These are phyloP conservation scores for Hysterangium stoloniferum DNA, from an alignment of 768 basidiomycete genomes.

Conservation along the genomic window DNA sequence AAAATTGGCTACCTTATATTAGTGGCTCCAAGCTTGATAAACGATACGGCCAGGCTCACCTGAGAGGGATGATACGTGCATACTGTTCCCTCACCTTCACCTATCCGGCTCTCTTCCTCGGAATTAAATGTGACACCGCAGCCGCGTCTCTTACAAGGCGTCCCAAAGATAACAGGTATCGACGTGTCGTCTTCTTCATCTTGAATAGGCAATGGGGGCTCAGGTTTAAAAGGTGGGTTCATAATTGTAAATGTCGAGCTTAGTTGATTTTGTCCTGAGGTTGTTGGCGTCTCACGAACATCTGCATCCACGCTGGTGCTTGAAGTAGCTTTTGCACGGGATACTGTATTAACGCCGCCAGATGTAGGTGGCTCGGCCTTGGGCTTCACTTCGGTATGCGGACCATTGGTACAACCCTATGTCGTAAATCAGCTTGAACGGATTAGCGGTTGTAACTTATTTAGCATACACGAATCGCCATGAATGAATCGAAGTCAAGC, in stretches of 20 bases:
- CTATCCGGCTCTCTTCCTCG: conserved; percentile 60
- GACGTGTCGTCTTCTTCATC: conserved; percentile 81
- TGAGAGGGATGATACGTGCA: conserved; percentile 83
- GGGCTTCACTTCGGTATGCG: conserved; percentile 47
- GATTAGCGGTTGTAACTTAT: conserved; percentile 15
- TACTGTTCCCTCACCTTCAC: conserved; percentile 59
- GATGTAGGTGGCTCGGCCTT: conserved; percentile 26
- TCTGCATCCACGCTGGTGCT: too few species aligned
- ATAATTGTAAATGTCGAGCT: conserved; percentile 13
- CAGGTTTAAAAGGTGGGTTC: conserved; percentile 11
- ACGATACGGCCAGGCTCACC: conserved; percentile 30
- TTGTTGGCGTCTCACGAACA: conserved; percentile 21
- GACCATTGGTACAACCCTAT: conserved; percentile 67
- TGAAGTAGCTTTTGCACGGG: too few species aligned
- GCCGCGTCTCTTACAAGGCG: conserved; percentile 66
- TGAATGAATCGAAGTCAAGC: conserved; percentile 91
- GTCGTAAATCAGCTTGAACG: conserved; percentile 12
- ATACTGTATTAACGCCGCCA: conserved; percentile 13
- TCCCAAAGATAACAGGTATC: conserved; percentile 49
- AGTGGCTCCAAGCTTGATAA: neutral
- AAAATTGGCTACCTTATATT: conserved; percentile 74
- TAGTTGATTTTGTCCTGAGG: neutral
- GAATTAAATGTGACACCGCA: conserved; percentile 65
- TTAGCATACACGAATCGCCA: conserved; percentile 77
- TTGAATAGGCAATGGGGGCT: conserved; percentile 31